These are phyloP conservation scores for Trifolium pratense DNA, from an alignment of 306 rosid genomes.

Conservation along the genomic window DNA sequence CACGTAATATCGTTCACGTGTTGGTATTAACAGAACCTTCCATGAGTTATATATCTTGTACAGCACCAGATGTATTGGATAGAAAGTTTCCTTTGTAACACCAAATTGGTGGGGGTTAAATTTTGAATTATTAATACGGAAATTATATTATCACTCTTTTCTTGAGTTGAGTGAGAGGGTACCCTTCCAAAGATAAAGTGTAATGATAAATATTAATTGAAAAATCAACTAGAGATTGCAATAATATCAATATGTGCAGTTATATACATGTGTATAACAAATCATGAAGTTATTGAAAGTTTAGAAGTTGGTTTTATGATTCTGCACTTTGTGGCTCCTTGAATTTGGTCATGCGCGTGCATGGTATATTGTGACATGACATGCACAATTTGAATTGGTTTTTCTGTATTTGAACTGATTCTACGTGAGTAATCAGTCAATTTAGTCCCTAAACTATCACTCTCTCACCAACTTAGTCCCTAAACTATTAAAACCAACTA, in stretches of 20 bases:
- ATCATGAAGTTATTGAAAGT: conserved; percentile 12
- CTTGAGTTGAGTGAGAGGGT: not conserved
- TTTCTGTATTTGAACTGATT: conserved; percentile 6
- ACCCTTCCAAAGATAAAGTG: not conserved
- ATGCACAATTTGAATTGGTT: not conserved
- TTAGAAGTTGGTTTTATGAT: not conserved
- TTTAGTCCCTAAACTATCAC: too few relatives aligned
- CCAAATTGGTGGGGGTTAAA: not conserved
- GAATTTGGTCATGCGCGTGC: not conserved
- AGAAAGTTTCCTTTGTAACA: conserved; percentile 32
- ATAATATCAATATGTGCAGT: conserved; percentile 8
- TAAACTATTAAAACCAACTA: too few relatives aligned
- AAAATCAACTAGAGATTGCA: conserved; percentile 6
- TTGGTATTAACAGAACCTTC: conserved; percentile 29
- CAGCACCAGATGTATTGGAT: conserved; percentile 32
- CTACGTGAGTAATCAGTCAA: too few relatives aligned
- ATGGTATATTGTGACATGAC: not conserved
- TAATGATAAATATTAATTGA: not conserved
- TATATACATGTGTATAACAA: not conserved
- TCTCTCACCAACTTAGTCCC: too few relatives aligned
- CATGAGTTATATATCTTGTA: conserved; percentile 25
- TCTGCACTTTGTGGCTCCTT: not conserved
- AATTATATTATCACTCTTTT: conserved; percentile 6
- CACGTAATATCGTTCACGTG: not conserved
- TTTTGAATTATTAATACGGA: conserved; percentile 4